phyloP scores from a whole-genome alignment of 441 rosid genomes.

The Bruguiera hainesii region DNA sequence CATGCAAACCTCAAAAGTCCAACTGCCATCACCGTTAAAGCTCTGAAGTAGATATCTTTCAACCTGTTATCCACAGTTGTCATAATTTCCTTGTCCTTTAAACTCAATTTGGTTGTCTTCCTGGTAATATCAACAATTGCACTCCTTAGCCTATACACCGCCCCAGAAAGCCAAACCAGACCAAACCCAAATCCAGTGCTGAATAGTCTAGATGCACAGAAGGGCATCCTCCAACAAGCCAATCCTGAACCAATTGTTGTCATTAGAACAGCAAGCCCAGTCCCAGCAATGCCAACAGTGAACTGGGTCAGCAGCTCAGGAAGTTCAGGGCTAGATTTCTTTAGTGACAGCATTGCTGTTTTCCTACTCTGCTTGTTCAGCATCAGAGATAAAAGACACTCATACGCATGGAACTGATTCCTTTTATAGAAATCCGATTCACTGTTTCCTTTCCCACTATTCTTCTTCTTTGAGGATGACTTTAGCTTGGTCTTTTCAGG shows the following conservation, averaged over 20 bases:
- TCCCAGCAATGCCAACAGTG: conserved; percentile 80
- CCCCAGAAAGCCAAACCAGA: conserved; percentile 78
- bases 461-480: conserved; percentile 53
- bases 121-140: conserved; percentile 43
- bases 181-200: conserved; percentile 74
- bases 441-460: conserved; percentile 34
- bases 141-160: conserved; percentile 62
- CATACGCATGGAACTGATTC: conserved; percentile 76
- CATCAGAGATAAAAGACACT: conserved; percentile 76
- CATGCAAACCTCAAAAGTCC: conserved; percentile 62
- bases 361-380: conserved; percentile 47
- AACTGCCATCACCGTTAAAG: conserved; percentile 55
- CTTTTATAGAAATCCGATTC: conserved; percentile 62
- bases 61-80: conserved; percentile 54
- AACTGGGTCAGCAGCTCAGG: conserved; percentile 70
- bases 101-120: conserved; percentile 40
- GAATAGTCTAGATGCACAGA: conserved; percentile 57
- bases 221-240: conserved; percentile 55
- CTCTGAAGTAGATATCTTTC: conserved; percentile 67
- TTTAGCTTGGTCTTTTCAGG: conserved; percentile 54
- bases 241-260: conserved; percentile 46
- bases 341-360: conserved; percentile 53
- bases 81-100: conserved; percentile 62
- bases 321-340: conserved; percentile 81
- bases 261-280: conserved; percentile 77